These are phyloP conservation scores for Tetrapisispora arboricola DNA, from an alignment of 805 yeast species.

Conservation along the genomic window DNA sequence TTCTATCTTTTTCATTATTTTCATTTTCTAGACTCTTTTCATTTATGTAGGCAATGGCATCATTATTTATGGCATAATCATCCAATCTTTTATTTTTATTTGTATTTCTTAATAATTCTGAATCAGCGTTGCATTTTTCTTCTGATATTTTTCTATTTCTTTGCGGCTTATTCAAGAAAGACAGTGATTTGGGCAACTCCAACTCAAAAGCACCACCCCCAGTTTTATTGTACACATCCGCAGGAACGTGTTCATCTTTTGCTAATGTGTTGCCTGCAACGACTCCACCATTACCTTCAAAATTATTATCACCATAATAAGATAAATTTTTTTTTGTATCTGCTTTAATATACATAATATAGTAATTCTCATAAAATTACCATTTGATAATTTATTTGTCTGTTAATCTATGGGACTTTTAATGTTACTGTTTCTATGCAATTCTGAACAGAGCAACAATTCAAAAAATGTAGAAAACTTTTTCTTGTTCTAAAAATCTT, in stretches of 20 bases:
- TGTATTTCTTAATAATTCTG: conserved; percentile 23
- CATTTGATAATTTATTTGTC: too few species aligned
- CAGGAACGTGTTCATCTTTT: not conserved
- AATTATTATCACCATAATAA: not conserved
- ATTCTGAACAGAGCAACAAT: too few species aligned
- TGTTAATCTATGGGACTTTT: too few species aligned
- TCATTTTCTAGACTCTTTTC: not conserved
- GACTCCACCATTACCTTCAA: not conserved
- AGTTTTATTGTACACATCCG: too few species aligned
- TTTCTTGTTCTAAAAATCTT: too few species aligned
- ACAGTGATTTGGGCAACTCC: conserved; percentile 14
- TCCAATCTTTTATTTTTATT: conserved; percentile 18
- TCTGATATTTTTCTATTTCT: conserved; percentile 12
- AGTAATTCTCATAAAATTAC: too few species aligned
- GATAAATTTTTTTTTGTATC: not conserved
- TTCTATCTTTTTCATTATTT: not conserved
- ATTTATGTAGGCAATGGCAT: not conserved
- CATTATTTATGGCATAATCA: not conserved
- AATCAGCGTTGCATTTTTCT: conserved; percentile 15
- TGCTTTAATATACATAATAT: conserved; percentile 2
- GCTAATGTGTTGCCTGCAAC: not conserved
- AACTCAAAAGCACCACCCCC: too few species aligned
- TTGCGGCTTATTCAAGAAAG: conserved; percentile 23
- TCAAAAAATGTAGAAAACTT: too few species aligned
- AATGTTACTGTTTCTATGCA: too few species aligned